Conservation (phyloP, 1,284 basidiomycete genomes). For the Mycosarcoma mackinlayi region DNA sequence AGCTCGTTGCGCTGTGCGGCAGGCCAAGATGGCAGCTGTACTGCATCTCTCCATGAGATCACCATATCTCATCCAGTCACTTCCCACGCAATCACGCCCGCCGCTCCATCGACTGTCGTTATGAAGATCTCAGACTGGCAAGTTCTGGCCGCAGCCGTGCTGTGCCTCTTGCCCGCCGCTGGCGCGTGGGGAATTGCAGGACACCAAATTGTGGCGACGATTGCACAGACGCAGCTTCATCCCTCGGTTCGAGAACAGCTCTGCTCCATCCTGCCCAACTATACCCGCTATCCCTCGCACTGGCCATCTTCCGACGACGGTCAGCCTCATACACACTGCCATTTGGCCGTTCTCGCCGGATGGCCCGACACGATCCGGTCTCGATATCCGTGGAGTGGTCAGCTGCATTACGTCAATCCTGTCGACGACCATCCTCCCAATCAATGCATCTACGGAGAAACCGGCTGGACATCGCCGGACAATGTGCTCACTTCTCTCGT, state of each 20-base stretch:
- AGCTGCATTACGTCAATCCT: slow-evolving; percentile 82
- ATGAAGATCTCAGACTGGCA: slow-evolving; percentile 10
- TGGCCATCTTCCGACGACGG: slow-evolving; percentile 20
- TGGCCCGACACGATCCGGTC: slow-evolving; percentile 76
- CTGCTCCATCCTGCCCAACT: slow-evolving; percentile 75
- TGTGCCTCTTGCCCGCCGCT: slow-evolving; percentile 14
- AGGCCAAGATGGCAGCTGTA: not conserved
- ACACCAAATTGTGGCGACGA: slow-evolving; percentile 90
- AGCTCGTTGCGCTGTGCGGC: not conserved
- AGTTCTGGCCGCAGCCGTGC: slow-evolving; percentile 1
- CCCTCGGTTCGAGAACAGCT: slow-evolving; percentile 78
- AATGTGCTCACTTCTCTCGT: slow-evolving; percentile 42
- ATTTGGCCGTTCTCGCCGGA: slow-evolving; percentile 75
- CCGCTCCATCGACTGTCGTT: not conserved
- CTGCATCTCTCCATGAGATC: slow-evolving; percentile 1
- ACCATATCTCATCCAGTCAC: too few relatives aligned
- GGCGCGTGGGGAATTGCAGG: slow-evolving; percentile 72
- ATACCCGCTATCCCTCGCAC: slow-evolving; percentile 44
- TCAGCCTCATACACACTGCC: slow-evolving; percentile 53
- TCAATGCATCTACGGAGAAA: slow-evolving; percentile 79
- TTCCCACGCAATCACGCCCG: too few relatives aligned
- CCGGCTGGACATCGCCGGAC: slow-evolving; percentile 76
- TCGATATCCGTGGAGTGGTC: slow-evolving; percentile 65
- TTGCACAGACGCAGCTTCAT: slow-evolving; percentile 89
- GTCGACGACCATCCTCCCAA: slow-evolving; percentile 80